Base-by-base conservation (phyloP, 2,329 filamentous ascomycete species). In the Blumeria hordei region DNA sequence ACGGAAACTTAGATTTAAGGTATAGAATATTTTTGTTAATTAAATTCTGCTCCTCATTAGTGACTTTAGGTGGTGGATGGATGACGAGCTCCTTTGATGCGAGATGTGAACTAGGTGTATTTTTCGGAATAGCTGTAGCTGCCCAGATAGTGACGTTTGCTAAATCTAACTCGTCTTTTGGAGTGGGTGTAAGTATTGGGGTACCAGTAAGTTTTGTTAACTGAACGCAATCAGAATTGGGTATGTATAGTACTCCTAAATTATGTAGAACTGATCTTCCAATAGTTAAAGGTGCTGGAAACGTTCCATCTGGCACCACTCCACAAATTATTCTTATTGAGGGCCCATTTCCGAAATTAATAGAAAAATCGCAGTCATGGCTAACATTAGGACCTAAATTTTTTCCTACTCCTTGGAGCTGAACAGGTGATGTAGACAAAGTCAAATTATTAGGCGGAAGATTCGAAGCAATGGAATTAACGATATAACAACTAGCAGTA, bases 271-370 rank as follows among this genome's bases (percentile, higher is more conserved):
- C 34, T 18, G 36, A 53, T 41, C 36, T 41, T 53, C 51, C 36
- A n/a, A 53, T 43, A 14, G 51, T 53, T 43, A 53, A 16, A 53
- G 51, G 36, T 36, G 51, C 36, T 16, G 51, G 36, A 53, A 53
- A 53, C 35, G 11, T 53, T 21, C 51, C 51, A 21, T 53, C 51
- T 43, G 51, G 37, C 18, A 53, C 51, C 7, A 53, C 18, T 6
- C 51, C 36, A 28, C 51, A 53, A 43, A 53, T 28, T 53, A 41
- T 47, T 28, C 11, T 18, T 47, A 47, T 21, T 18, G 33, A 28
- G 21, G 16, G 33, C 33, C 9, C 16, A 28, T 47, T 47, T 28
- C 44, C 16, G 16, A 28, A 47, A 28, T 47, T 14, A 47, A 28
- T 14, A 18, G 12, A 47, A 28, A 32, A 3, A 47, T 21, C 1